Evolutionary conservation across 2,329 filamentous ascomycete genomes (phyloP), one percentile per base, ranked within the genome.

Genomic region (Curvularia sp.): DNA sequence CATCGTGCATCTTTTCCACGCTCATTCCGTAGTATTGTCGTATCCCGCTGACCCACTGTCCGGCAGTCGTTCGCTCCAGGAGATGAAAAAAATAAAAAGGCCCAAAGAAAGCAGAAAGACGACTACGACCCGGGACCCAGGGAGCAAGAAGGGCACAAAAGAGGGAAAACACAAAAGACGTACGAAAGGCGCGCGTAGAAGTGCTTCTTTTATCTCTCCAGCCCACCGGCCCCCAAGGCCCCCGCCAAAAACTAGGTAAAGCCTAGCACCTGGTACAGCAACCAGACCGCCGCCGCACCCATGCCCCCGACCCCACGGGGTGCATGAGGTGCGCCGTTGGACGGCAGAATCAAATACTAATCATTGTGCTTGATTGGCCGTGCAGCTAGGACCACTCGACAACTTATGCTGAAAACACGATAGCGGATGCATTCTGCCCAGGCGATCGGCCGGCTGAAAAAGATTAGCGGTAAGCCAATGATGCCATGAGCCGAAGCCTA

Each of bases 1-100:
- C 71, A 18, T 73, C 67, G 6, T 61, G 58, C 67, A 68, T 66
- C 53, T 72, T 69, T 7, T 62, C 62, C 7, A 53, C 6, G 15
- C 51, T 58, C 63, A 64, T 60, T 1, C 43, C 42, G 36, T 12
- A 46, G 8, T 18, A n/a, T 8, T 7, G n/a, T 28, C 6, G 8
- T 15, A 9, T 43, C 21, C 19, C n/a, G 27, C 49, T 19, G 1
- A 6, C 39, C 25, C 8, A 23, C 9, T 27, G 21, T 21, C 15
- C 2, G 23, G n/a, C 15, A 41, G 27, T 30, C 32, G 23, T 21
- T n/a, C 21, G 6, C 15, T 3, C 19, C 13, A 23, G 23, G 41
- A 13, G 10, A 8, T n/a, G 5, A 23, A 13, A 13, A 21, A 28
- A 47, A 21, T 12, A 28, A 12, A 21, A 3, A 46, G 15, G n/a